Percentiles rank a stretch among this genome's conserved stretches.
Conservation (phyloP, 2,329 filamentous ascomycete species). For the Sphaceloma murrayae region DNA sequence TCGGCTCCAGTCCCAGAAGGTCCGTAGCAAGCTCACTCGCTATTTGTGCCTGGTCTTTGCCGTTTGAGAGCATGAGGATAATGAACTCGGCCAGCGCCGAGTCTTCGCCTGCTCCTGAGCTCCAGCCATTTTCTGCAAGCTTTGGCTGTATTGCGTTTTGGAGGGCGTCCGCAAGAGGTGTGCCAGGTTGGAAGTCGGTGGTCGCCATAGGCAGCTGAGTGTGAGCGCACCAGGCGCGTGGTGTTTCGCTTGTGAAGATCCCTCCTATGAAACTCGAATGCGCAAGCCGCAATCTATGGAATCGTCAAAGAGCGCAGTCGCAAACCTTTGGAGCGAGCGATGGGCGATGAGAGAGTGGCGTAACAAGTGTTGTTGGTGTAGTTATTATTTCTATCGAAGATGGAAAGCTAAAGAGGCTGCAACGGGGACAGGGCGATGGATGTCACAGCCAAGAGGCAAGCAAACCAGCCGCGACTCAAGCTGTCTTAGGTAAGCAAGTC, state of each 20-base stretch:
- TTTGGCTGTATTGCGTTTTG: slow-evolving; percentile 79
- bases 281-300: no score
- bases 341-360: no score
- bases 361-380: no score
- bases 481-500: no score
- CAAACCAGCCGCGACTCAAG: no score
- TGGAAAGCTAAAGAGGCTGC: no score
- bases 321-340: no score
- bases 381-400: no score
- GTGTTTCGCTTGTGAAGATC: not conserved
- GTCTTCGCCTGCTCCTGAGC: slow-evolving; percentile 67
- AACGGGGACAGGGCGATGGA: no score
- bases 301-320: no score
- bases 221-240: slow-evolving; percentile 6
- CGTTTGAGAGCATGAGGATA: slow-evolving; percentile 91
- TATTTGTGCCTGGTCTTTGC: slow-evolving; percentile 85
- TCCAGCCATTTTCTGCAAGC: slow-evolving; percentile 88
- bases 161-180: slow-evolving; percentile 76
- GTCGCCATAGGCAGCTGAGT: slow-evolving; percentile 50
- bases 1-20: slow-evolving; percentile 68
- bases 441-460: no score
- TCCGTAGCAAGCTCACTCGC: slow-evolving; percentile 80
- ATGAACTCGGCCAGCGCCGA: slow-evolving; percentile 90
- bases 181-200: slow-evolving; percentile 62
- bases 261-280: no score